Base-by-base conservation (phyloP, 208 protist genomes). In the Leptomonas seymouri region DNA sequence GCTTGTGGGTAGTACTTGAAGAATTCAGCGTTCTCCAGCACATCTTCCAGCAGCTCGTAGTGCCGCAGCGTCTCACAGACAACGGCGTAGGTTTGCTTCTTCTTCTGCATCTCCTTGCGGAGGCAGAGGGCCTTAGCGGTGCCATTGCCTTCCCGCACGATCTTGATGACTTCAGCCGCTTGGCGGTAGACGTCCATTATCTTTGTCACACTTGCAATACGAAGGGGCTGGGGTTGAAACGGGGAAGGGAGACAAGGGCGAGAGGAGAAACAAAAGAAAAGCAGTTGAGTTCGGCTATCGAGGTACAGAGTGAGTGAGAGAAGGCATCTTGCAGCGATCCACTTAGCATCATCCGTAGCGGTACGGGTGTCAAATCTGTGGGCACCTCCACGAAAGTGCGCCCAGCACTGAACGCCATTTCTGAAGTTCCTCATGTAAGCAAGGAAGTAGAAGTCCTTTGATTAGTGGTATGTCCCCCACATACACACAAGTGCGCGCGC, bases 81-180 rank as follows among this genome's bases (percentile, higher is more conserved):
- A 0, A 97, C 86, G n/a, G 93, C 93, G 73, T 97, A 97, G 0
- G 93, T 97, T 61, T 95, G 89, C 63, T 87, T 90, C 74, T 97
- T 97, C 74, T 96, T 97, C 54, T 97, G 91, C 81, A 97, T 88
- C 34, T 96, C 90, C 77, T 94, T 96, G n/a, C 88, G 79, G 6
- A 97, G 80, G 41, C 90, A 96, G n/a, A 97, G 81, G 16, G 86
- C 87, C 82, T 96, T 97, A 2, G 89, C 86, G 7, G 90, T 94
- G 28, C 91, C 93, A 20, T 86, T 84, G 56, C 87, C 88, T 18
- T 80, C 81, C 28, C 87, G 85, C 21, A 93, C 87, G 12, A 86
- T 80, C 14, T 73, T 63, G 25, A 97, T 71, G 48, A 96, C 90
- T 5, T 93, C 84, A 27, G 85, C 80, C 1, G 91, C 91, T 60